These are phyloP conservation scores for Dillenia suffruticosa DNA, from an alignment of 164 flowering plant species.

Conservation along the genomic window DNA sequence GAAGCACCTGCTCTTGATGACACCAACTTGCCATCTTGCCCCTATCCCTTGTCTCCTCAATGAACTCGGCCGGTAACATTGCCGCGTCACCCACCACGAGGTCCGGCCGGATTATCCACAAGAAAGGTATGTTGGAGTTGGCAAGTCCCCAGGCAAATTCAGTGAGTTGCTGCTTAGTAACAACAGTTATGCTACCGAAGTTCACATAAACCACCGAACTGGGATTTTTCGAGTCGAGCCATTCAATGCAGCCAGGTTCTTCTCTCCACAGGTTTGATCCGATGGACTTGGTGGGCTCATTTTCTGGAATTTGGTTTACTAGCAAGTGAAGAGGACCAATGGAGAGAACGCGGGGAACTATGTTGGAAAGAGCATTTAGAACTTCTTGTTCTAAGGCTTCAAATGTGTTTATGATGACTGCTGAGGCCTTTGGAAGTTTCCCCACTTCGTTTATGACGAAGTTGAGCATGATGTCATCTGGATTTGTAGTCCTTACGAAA, in stretches of 20 bases:
- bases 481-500: slow-evolving; percentile 25
- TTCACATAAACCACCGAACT: slow-evolving; percentile 44
- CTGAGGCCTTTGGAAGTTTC: slow-evolving; percentile 13
- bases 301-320: slow-evolving; percentile 5
- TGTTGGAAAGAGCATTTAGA: slow-evolving; percentile 14
- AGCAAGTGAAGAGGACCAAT: slow-evolving; percentile 41
- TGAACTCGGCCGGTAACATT: slow-evolving; percentile 8
- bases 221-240: slow-evolving; percentile 40
- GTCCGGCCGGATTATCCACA: slow-evolving; percentile 56
- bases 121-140: slow-evolving; percentile 27
- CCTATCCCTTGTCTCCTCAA: slow-evolving; percentile 2
- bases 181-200: slow-evolving; percentile 45
- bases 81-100: slow-evolving; percentile 33
- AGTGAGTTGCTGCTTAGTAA: slow-evolving; percentile 27
- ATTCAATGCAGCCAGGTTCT: slow-evolving; percentile 31
- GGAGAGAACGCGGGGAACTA: slow-evolving; percentile 21
- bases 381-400: slow-evolving; percentile 26
- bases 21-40: slow-evolving; percentile 25
- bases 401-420: slow-evolving; percentile 37
- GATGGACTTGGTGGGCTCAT: slow-evolving; percentile 2
- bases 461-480: slow-evolving; percentile 33
- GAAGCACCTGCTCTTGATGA: slow-evolving; percentile 27
- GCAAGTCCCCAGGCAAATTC: slow-evolving; percentile 64
- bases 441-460: slow-evolving; percentile 7
- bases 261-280: slow-evolving; percentile 48